A percentile compares a stretch with the other conserved stretches of the same genome.
These are phyloP conservation scores for Hyphochytrium catenoides DNA, from an alignment of 352 stramenopile genomes.

Conservation along the genomic window DNA sequence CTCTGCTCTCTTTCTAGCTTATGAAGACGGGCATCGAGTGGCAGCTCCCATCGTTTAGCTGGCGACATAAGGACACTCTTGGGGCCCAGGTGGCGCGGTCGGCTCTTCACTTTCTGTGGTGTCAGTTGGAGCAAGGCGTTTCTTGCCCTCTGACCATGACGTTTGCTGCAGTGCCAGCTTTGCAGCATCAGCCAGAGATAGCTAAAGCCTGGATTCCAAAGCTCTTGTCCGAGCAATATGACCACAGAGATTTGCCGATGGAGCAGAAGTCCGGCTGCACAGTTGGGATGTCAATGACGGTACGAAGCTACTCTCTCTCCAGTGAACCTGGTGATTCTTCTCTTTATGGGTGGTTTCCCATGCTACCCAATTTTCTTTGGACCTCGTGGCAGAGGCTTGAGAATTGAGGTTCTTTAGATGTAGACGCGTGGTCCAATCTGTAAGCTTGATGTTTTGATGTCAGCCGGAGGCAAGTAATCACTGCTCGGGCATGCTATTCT, in stretches of 20 bases:
- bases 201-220: slow-evolving; percentile 4
- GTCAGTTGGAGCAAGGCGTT: slow-evolving; percentile 8
- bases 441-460: too few species aligned
- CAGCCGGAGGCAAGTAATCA: too few species aligned
- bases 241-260: slow-evolving; percentile 5
- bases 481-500: too few species aligned
- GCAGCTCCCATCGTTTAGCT: slow-evolving; percentile 3
- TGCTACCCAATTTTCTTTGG: too few species aligned
- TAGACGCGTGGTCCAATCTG: too few species aligned
- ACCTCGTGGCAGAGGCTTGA: too few species aligned
- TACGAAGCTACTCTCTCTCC: too few species aligned
- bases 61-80: background rate
- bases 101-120: slow-evolving; percentile 6
- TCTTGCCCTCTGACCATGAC: slow-evolving; percentile 11
- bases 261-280: slow-evolving; percentile 9
- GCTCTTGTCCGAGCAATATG: slow-evolving; percentile 4
- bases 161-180: slow-evolving; percentile 8
- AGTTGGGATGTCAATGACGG: slow-evolving; percentile 11
- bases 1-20: too few species aligned
- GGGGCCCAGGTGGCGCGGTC: slow-evolving; percentile 6
- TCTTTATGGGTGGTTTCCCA: too few species aligned
- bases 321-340: too few species aligned
- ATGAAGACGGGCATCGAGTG: slow-evolving; percentile 5
- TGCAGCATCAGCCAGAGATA: background rate
- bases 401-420: too few species aligned